Evolutionary conservation across 345 rosid species (phyloP).

Genomic region (Euphorbia peplus): DNA sequence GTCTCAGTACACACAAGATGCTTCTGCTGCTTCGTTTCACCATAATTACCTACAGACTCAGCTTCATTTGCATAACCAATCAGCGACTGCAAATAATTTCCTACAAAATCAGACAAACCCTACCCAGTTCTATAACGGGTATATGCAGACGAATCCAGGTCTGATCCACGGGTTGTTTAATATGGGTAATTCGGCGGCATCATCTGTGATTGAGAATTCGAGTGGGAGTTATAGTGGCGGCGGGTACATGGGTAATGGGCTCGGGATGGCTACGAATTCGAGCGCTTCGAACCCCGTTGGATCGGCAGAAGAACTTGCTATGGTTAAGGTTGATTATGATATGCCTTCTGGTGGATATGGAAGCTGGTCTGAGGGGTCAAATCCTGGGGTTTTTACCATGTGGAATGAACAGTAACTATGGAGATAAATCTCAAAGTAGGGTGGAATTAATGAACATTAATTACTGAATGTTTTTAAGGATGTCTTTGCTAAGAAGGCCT

Average conservation of each 20-base stretch:
- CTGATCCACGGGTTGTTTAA: constrained; percentile 66
- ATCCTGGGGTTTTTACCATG: constrained; percentile 74
- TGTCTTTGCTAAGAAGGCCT: constrained; percentile 12
- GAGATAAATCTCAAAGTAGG: not conserved
- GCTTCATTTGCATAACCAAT: constrained; percentile 69
- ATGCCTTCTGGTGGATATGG: constrained; percentile 63
- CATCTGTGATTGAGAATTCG: constrained; percentile 38
- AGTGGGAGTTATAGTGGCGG: constrained; percentile 46
- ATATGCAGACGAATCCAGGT: constrained; percentile 63
- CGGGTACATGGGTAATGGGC: constrained; percentile 56
- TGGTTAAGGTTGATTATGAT: constrained; percentile 88
- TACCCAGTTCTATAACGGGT: constrained; percentile 66
- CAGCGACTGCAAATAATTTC: constrained; percentile 37
- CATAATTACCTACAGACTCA: constrained; percentile 73
- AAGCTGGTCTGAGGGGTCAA: constrained; percentile 72
- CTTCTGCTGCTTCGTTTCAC: constrained; percentile 46
- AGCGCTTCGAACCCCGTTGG: constrained; percentile 39
- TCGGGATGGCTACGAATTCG: constrained; percentile 51
- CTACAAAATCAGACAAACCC: constrained; percentile 37
- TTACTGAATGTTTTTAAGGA: constrained; percentile 5
- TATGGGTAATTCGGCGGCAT: constrained; percentile 46
- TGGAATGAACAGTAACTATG: constrained; percentile 49
- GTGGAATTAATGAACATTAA: not conserved
- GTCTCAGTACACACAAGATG: constrained; percentile 55
- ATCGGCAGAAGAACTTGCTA: constrained; percentile 49